Evolutionary conservation across 1,139 yeast species (phyloP), one percentile per base, ranked within the genome.

Genomic region (Diutina catenulata): DNA sequence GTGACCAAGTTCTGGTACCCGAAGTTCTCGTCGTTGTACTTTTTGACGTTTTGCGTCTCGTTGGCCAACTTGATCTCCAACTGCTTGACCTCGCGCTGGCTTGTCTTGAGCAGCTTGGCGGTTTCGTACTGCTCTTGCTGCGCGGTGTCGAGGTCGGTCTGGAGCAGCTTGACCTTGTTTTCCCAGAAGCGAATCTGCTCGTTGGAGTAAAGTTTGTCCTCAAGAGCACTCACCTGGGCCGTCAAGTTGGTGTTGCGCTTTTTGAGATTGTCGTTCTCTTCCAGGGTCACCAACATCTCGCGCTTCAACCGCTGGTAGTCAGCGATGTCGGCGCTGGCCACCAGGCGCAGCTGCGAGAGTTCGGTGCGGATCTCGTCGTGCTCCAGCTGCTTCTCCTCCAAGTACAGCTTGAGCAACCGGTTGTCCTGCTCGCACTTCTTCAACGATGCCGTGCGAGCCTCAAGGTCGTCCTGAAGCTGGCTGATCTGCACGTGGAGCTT

Each of bases 131-230:
- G 62, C 55, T 5, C 45, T 45, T 45, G 62, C 5, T 55, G 50
- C n/a, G 59, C 50, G 27, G 58, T 64, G 38, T 55, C 56, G 37
- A 57, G 54, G 20, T 55, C 63, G 21, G 48, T 49, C 18, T 58
- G 57, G 3, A 64, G 46, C 2, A 43, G 40, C 39, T 64, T 69
- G 37, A 65, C 52, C 20, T 64, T 65, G n/a, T 47, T 46, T 48
- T 67, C 72, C 68, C 70, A 64, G 45, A 57, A 67, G 42, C 59
- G 59, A 47, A 67, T 55, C 45, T 67, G 71, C 41, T 67, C 72
- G 44, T 67, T 62, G 38, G 63, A 56, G 48, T 66, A 67, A 33
- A 67, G 55, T 41, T 66, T 67, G 32, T 64, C 63, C 46, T 67
- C 71, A 23, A 67, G 53, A 6, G 38, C 43, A 18, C 51, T 53